phyloP scores from a whole-genome alignment of 805 yeast species.

The Cyberlindnera maritima region DNA sequence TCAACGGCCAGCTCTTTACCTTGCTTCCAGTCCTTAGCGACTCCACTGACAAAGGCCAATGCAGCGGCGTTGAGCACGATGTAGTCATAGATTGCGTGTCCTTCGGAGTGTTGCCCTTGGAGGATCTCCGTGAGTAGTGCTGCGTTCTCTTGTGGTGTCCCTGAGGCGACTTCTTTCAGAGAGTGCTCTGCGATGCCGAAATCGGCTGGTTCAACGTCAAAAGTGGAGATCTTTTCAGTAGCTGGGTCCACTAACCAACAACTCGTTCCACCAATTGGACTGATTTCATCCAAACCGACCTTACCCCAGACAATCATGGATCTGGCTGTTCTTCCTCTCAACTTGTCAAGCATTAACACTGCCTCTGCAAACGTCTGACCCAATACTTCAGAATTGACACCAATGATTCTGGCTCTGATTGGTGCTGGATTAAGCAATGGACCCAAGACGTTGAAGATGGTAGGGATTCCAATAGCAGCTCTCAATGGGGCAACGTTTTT shows the following conservation, averaged over 20 bases:
- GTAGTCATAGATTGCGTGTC: slow-evolving; percentile 78
- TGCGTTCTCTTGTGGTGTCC: slow-evolving; percentile 89
- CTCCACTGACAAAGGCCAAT: slow-evolving; percentile 73
- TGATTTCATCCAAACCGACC: slow-evolving; percentile 88
- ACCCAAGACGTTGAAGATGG: slow-evolving; percentile 91
- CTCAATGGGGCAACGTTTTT: slow-evolving; percentile 77
- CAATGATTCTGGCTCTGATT: slow-evolving; percentile 74
- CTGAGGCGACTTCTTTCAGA: slow-evolving; percentile 66
- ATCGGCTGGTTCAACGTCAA: slow-evolving; percentile 63
- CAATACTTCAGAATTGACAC: slow-evolving; percentile 77
- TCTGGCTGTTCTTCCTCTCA: slow-evolving; percentile 39
- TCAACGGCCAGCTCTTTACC: slow-evolving; percentile 76
- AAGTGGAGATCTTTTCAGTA: slow-evolving; percentile 40
- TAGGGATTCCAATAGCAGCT: slow-evolving; percentile 78
- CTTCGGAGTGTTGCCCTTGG: slow-evolving; percentile 41
- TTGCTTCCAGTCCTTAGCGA: slow-evolving; percentile 62
- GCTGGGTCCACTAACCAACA: slow-evolving; percentile 67
- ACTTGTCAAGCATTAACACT: slow-evolving; percentile 57
- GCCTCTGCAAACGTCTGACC: slow-evolving; percentile 87
- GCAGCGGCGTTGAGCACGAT: slow-evolving; percentile 90
- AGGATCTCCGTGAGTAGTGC: slow-evolving; percentile 42
- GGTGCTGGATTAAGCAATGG: slow-evolving; percentile 93
- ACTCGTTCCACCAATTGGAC: slow-evolving; percentile 80
- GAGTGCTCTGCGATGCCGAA: slow-evolving; percentile 79
- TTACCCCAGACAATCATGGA: slow-evolving; percentile 94